These are phyloP conservation scores for Boletus barrowsii DNA, from an alignment of 768 basidiomycete species.

Conservation along the genomic window DNA sequence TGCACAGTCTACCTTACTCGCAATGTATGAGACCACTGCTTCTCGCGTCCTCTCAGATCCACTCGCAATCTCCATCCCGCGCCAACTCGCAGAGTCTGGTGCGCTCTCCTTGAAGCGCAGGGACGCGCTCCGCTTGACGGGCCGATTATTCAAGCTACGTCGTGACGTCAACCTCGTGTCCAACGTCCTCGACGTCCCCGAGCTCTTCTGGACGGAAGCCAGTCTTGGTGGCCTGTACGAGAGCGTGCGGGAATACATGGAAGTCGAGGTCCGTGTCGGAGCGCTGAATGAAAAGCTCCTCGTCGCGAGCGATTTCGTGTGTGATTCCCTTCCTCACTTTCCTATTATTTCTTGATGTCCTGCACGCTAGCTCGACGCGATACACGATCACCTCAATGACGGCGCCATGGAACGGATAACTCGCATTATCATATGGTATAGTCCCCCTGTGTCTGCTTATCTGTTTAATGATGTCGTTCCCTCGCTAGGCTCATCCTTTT, in stretches of 20 bases:
- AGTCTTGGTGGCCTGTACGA: slow-evolving; percentile 87
- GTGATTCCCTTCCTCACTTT: slow-evolving; percentile 28
- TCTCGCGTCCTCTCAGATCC: slow-evolving; percentile 76
- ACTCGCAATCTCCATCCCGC: slow-evolving; percentile 75
- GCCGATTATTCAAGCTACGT: slow-evolving; percentile 80
- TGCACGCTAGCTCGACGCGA: slow-evolving; percentile 70
- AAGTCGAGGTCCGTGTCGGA: slow-evolving; percentile 79
- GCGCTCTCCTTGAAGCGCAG: slow-evolving; percentile 69
- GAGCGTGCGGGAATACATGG: slow-evolving; percentile 93
- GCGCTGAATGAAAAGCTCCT: slow-evolving; percentile 85
- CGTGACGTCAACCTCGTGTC: slow-evolving; percentile 89
- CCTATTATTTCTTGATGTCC: neutral
- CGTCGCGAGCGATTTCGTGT: slow-evolving; percentile 84
- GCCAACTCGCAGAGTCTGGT: slow-evolving; percentile 77
- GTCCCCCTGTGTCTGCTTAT: slow-evolving; percentile 44
- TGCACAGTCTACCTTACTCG: slow-evolving; percentile 90
- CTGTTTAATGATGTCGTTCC: slow-evolving; percentile 22
- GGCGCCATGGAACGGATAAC: slow-evolving; percentile 90
- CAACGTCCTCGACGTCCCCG: slow-evolving; percentile 91
- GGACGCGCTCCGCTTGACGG: slow-evolving; percentile 86
- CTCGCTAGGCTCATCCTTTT: slow-evolving; percentile 77
- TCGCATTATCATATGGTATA: slow-evolving; percentile 66
- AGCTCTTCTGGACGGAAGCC: slow-evolving; percentile 93
- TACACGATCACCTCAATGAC: slow-evolving; percentile 91
- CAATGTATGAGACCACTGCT: slow-evolving; percentile 79